Conservation (phyloP, 2,329 filamentous ascomycete genomes). For the Colletotrichum sidae region DNA sequence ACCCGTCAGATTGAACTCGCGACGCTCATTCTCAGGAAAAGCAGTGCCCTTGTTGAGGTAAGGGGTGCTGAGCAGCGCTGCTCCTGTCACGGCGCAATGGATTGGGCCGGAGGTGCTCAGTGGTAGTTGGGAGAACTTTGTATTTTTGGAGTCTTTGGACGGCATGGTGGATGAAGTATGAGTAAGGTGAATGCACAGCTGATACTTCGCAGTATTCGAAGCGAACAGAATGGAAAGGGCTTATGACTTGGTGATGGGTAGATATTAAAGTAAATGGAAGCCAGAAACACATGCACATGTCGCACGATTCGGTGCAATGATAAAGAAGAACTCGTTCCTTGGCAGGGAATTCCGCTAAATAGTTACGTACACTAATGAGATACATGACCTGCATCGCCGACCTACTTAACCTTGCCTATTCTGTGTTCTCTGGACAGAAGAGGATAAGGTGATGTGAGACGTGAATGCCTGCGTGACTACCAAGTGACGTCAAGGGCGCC, state of each 20-base stretch:
- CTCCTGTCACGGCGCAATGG: conserved; percentile 50
- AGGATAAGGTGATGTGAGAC: background rate
- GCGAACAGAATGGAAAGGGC: background rate
- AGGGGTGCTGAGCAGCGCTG: conserved; percentile 50
- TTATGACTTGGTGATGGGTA: background rate
- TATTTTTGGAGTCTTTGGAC: conserved; percentile 11
- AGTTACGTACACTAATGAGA: conserved; percentile 1
- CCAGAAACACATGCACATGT: conserved; percentile 3
- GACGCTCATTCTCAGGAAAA: conserved; percentile 76
- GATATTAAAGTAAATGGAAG: background rate
- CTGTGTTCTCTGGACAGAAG: background rate
- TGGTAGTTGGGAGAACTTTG: conserved; percentile 47
- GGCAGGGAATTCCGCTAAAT: conserved; percentile 8
- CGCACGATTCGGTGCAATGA: background rate
- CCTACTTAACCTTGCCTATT: background rate
- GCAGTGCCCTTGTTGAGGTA: conserved; percentile 84
- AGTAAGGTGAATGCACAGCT: background rate
- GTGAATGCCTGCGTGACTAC: conserved; percentile 2
- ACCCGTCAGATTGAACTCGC: conserved; percentile 76
- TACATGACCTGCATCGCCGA: background rate
- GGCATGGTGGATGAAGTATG: conserved; percentile 1
- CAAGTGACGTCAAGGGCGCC: conserved; percentile 28
- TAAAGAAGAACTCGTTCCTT: conserved; percentile 6
- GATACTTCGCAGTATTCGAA: no score
- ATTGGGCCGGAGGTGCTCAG: conserved; percentile 51